Base-by-base conservation (phyloP, 805 yeast genomes). In the Yarrowia hollandica region DNA sequence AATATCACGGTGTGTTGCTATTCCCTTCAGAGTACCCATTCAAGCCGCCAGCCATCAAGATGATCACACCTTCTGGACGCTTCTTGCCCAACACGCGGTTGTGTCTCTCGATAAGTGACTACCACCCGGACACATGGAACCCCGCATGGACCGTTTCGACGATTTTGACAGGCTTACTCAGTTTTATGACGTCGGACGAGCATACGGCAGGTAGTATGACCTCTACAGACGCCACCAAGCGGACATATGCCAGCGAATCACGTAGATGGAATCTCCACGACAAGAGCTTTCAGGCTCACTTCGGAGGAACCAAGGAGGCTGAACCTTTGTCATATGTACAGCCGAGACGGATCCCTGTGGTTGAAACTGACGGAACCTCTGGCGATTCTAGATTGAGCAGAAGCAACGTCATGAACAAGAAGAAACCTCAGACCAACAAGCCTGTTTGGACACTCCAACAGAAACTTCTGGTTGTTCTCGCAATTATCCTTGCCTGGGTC, bases 91-190 rank as follows among this genome's bases (percentile, higher is more conserved):
- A 89, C 70, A 84, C 90, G 5, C 76, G 96, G 55, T 77, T 91
- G 25, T 91, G 98, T 73, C 76, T 91, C 52, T 84, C 91, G 15
- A 90, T 91, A 86, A 85, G 95, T 67, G 97, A 92, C 73, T 91
- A 83, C 71, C 98, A 91, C 66, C 97, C 96, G 2, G 94, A 90
- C 69, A 76, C 86, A 0, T 91, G 98, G 98, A 90, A 91, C 71
- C 97, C 98, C 1, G 90, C 96, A 7, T 91, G 97, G 97, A 84
- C 90, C 44, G 97, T 91, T 16, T 77, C 89, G 34, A 90, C 97
- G 0, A 91, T 91, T 18, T 77, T 91, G 65, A 88, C 84, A 11
- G 98, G 97, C 0, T 75, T 91, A 37, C 75, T 91, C 64, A 88
- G 96, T 69, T 91, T 91, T 67, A 91, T 91, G 98, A 89, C 96